phyloP scores from a whole-genome alignment of 352 stramenopile genomes.

The Phytophthora brassicae region DNA sequence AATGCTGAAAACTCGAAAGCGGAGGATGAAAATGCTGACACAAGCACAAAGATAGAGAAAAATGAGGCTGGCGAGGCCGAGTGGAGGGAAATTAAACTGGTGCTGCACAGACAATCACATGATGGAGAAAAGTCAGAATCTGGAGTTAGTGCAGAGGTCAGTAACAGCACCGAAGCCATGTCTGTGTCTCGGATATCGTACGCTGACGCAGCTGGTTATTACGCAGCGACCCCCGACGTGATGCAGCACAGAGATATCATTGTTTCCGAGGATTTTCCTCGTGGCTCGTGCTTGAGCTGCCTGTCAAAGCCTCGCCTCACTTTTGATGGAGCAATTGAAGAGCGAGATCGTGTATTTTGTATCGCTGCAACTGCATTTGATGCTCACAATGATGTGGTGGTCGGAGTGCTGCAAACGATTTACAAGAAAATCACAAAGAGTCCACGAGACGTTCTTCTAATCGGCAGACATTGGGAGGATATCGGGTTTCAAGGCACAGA shows the following conservation, averaged over 20 bases:
- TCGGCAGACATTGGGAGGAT: slow-evolving; percentile 81
- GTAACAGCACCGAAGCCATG: slow-evolving; percentile 7
- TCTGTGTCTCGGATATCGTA: slow-evolving; percentile 40
- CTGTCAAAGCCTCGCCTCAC: slow-evolving; percentile 54
- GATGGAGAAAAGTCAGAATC: slow-evolving; percentile 1
- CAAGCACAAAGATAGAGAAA: slow-evolving; percentile 21
- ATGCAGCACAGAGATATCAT: slow-evolving; percentile 52
- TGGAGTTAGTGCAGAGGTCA: background rate
- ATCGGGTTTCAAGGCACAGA: slow-evolving; percentile 90
- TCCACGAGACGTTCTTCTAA: slow-evolving; percentile 42
- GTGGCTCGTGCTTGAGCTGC: slow-evolving; percentile 58
- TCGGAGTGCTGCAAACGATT: slow-evolving; percentile 65
- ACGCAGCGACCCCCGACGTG: slow-evolving; percentile 39
- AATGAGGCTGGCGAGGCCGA: slow-evolving; percentile 34
- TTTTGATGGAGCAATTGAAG: slow-evolving; percentile 53
- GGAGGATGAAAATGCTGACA: slow-evolving; percentile 7
- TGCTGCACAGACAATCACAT: slow-evolving; percentile 21
- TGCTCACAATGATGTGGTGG: slow-evolving; percentile 44
- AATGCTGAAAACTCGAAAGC: background rate
- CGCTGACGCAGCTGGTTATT: slow-evolving; percentile 48
- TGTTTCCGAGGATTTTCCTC: slow-evolving; percentile 54
- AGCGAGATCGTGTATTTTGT: slow-evolving; percentile 79
- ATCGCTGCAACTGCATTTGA: slow-evolving; percentile 60
- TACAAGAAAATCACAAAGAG: slow-evolving; percentile 50
- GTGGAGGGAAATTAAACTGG: slow-evolving; percentile 65